These are phyloP conservation scores for Salix dunnii DNA, from an alignment of 345 rosid species.

Conservation along the genomic window DNA sequence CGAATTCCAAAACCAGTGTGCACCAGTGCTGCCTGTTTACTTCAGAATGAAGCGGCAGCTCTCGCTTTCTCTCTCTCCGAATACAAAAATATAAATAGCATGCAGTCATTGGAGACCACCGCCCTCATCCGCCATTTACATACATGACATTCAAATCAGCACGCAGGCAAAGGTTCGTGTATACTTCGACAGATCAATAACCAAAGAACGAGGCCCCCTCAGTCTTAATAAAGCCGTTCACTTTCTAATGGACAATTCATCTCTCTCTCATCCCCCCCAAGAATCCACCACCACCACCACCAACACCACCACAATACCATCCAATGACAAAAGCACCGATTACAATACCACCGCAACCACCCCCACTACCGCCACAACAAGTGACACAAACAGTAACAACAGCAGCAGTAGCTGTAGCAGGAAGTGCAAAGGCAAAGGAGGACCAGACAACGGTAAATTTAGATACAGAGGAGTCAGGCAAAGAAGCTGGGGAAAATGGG, in stretches of 20 bases:
- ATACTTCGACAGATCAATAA: constrained; percentile 13
- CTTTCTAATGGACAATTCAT: constrained; percentile 20
- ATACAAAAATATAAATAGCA: constrained; percentile 5
- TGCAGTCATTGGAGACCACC: constrained; percentile 22
- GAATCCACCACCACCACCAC: constrained; percentile 7
- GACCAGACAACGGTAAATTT: constrained; percentile 64
- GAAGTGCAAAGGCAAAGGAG: constrained; percentile 62
- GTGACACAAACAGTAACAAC: constrained; percentile 1
- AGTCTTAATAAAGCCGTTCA: background rate
- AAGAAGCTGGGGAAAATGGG: constrained; percentile 80
- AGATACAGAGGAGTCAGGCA: constrained; percentile 66
- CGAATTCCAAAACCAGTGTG: constrained; percentile 13
- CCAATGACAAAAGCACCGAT: background rate
- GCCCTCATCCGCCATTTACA: constrained; percentile 49
- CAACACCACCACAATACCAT: background rate
- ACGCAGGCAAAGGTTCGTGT: constrained; percentile 1
- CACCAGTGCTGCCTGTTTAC: constrained; percentile 12
- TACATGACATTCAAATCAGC: constrained; percentile 30
- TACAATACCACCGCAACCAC: constrained; percentile 8
- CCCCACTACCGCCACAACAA: constrained; percentile 1
- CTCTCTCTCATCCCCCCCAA: constrained; percentile 21
- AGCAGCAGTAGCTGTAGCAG: constrained; percentile 14
- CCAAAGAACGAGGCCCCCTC: constrained; percentile 33
- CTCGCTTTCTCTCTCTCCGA: background rate
- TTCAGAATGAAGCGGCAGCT: constrained; percentile 19